phyloP scores from a whole-genome alignment of 2,329 filamentous ascomycete species.

The Fusarium sambucinum region DNA sequence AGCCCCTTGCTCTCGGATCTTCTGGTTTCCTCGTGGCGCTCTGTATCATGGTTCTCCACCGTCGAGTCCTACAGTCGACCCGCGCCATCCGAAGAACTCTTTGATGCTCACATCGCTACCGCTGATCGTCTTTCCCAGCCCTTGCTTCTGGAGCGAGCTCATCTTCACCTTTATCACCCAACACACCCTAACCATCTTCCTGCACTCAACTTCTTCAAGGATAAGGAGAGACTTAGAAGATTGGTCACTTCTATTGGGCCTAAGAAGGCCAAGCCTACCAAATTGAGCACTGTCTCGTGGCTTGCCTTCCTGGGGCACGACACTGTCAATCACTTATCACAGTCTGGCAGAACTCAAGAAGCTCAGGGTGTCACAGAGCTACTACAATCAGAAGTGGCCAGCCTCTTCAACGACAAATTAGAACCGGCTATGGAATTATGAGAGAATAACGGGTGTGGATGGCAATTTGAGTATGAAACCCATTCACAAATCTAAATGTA shows the following conservation, averaged over 20 bases:
- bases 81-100: conserved; percentile 61
- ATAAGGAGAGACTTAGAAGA: conserved; percentile 49
- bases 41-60: conserved; percentile 65
- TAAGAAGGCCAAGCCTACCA: conserved; percentile 47
- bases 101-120: conserved; percentile 65
- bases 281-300: conserved; percentile 53
- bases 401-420: conserved; percentile 45
- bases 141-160: conserved; percentile 62
- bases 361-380: conserved; percentile 57
- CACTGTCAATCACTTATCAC: conserved; percentile 59
- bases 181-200: conserved; percentile 60
- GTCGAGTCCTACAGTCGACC: conserved; percentile 61
- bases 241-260: conserved; percentile 44
- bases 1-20: conserved; percentile 53
- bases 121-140: conserved; percentile 56
- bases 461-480: background rate
- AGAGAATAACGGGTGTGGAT: background rate
- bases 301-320: conserved; percentile 59
- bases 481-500: conserved; percentile 12
- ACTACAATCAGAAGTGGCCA: conserved; percentile 53
- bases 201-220: conserved; percentile 61
- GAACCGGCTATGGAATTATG: conserved; percentile 38
- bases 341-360: conserved; percentile 56
- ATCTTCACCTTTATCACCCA: conserved; percentile 68
- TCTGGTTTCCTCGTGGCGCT: conserved; percentile 60